These are phyloP conservation scores for Cyclotella cryptica DNA, from an alignment of 108 stramenopile species.

Conservation along the genomic window DNA sequence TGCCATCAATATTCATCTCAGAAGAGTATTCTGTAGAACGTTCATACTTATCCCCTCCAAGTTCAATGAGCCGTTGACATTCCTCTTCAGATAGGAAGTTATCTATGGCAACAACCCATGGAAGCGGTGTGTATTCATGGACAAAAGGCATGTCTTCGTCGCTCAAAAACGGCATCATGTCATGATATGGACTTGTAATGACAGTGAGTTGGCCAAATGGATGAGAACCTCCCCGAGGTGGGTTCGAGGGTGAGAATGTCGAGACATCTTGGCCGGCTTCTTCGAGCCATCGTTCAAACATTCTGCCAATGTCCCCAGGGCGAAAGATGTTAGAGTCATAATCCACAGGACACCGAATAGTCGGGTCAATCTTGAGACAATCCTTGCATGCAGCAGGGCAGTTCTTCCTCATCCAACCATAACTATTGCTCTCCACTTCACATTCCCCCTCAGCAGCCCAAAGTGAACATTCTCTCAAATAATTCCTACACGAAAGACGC, in stretches of 20 bases:
- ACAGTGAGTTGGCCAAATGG: slow-evolving; percentile 41
- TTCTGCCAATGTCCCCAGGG: slow-evolving; percentile 33
- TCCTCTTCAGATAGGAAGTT: slow-evolving; percentile 81
- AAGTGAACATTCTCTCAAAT: slow-evolving; percentile 26
- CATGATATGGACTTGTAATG: slow-evolving; percentile 41
- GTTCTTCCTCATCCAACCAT: slow-evolving; percentile 37
- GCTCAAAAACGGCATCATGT: slow-evolving; percentile 18
- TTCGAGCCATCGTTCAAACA: slow-evolving; percentile 55
- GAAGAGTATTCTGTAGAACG: slow-evolving; percentile 44
- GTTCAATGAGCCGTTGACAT: slow-evolving; percentile 67
- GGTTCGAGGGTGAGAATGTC: slow-evolving; percentile 34
- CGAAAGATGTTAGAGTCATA: slow-evolving; percentile 33
- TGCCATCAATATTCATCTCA: slow-evolving; percentile 22
- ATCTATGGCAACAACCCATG: slow-evolving; percentile 73
- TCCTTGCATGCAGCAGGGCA: slow-evolving; percentile 52
- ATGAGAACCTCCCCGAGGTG: slow-evolving; percentile 31
- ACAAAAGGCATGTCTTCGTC: slow-evolving; percentile 29
- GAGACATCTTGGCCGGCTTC: slow-evolving; percentile 39
- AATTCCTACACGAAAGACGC: slow-evolving; percentile 41
- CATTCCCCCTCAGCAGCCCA: slow-evolving; percentile 53
- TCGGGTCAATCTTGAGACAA: slow-evolving; percentile 53
- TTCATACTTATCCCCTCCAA: slow-evolving; percentile 69
- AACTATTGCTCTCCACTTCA: neutral
- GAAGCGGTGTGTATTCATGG: slow-evolving; percentile 37
- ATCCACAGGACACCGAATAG: slow-evolving; percentile 49